Percentiles rank a stretch among this genome's conserved stretches.
Conservation (phyloP, 2,329 filamentous ascomycete genomes). For the Calonectria honghensis region DNA sequence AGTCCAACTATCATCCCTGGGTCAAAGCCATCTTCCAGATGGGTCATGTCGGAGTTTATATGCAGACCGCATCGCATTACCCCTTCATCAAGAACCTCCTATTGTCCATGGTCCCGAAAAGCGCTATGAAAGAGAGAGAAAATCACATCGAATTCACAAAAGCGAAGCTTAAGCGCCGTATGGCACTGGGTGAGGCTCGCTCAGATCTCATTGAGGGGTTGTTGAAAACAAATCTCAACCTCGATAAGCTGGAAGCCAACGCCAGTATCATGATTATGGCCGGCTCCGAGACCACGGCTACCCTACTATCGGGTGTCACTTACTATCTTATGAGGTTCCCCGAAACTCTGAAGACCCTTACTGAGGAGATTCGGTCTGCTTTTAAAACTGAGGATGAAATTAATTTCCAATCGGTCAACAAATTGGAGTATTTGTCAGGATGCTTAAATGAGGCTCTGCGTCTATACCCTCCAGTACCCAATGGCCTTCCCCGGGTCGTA, state of each 20-base stretch:
- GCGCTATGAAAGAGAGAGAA: slow-evolving; percentile 8
- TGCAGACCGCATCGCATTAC: background rate
- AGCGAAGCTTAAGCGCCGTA: background rate
- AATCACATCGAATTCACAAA: background rate
- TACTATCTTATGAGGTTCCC: slow-evolving; percentile 4
- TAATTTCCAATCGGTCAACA: background rate
- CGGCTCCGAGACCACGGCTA: slow-evolving; percentile 26
- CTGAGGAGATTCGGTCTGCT: slow-evolving; percentile 17
- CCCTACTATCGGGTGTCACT: background rate
- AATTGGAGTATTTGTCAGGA: slow-evolving; percentile 1
- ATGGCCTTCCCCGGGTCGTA: slow-evolving; percentile 14
- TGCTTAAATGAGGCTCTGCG: slow-evolving; percentile 30
- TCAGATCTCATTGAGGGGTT: background rate
- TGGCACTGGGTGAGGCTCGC: background rate
- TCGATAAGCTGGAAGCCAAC: slow-evolving; percentile 2
- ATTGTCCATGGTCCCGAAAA: slow-evolving; percentile 1
- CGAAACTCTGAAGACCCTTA: background rate
- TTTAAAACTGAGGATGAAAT: slow-evolving; percentile 27
- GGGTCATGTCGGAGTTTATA: slow-evolving; percentile 32
- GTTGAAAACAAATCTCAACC: background rate
- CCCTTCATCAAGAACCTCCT: slow-evolving; percentile 3
- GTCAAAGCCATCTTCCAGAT: slow-evolving; percentile 51
- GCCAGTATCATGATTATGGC: slow-evolving; percentile 12
- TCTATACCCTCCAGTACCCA: slow-evolving; percentile 21
- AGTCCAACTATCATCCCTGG: slow-evolving; percentile 53